phyloP scores from a whole-genome alignment of 805 yeast genomes.

The Zygotorulaspora sp. region DNA sequence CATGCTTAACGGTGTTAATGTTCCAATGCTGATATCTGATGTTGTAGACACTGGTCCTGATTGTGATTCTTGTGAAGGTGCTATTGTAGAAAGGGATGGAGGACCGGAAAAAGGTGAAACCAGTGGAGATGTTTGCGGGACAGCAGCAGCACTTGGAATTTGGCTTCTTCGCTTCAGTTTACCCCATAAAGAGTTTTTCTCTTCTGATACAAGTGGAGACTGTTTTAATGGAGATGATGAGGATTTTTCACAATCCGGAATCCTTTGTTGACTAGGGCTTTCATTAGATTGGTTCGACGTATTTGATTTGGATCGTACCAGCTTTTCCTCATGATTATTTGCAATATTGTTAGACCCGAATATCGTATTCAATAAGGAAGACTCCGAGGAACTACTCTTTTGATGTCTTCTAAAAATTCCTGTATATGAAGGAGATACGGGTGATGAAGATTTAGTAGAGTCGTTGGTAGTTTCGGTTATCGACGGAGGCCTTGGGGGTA shows the following conservation, averaged over 20 bases:
- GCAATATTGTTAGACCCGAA: constrained; percentile 33
- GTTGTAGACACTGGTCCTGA: constrained; percentile 3
- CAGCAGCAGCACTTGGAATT: constrained; percentile 7
- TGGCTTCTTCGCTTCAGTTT: constrained; percentile 30
- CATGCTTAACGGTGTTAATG: constrained; percentile 6
- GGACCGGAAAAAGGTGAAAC: constrained; percentile 1
- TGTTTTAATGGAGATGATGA: constrained; percentile 17
- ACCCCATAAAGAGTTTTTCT: constrained; percentile 29
- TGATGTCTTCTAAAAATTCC: constrained; percentile 61
- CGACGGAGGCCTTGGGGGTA: constrained; percentile 28
- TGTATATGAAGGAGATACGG: constrained; percentile 31
- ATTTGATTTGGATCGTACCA: constrained; percentile 8
- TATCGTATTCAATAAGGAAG: constrained; percentile 40
- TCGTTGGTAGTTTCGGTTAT: constrained; percentile 16
- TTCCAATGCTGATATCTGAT: constrained; percentile 9
- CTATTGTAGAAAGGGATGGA: constrained; percentile 2
- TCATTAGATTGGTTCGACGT: constrained; percentile 16
- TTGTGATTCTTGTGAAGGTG: constrained; percentile 1
- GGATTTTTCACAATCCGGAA: constrained; percentile 10
- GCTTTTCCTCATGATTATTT: constrained; percentile 6
- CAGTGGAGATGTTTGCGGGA: constrained; percentile 4
- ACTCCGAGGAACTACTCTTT: constrained; percentile 58
- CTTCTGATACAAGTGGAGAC: constrained; percentile 17
- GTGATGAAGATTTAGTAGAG: constrained; percentile 23
- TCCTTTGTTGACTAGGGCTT: constrained; percentile 14